Base-by-base conservation (phyloP, 1,284 basidiomycete species). In the Ceratobasidium sp. region DNA sequence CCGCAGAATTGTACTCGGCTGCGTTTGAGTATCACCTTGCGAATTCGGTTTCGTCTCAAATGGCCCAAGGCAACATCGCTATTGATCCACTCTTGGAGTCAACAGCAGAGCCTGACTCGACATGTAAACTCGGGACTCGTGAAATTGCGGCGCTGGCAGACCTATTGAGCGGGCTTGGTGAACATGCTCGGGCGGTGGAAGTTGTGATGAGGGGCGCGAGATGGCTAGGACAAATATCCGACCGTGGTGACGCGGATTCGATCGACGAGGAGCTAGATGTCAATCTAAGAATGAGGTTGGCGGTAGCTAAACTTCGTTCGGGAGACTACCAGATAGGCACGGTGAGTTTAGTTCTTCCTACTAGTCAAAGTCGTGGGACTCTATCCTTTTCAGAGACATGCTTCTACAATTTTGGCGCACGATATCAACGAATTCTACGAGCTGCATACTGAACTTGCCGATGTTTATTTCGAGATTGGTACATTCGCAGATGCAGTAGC, bases 271-370 rank as follows among this genome's bases (percentile, higher is more conserved):
- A 87, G 3, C 86, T 99, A 63, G 95, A 97, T 81, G 88, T 93
- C 4, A 95, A 95, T 80, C 90, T 97, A 2, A 87, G 97, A 66
- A 92, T 97, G 83, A 89, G 96, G n/a, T 86, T 99, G 1, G 96
- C 95, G 0, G 88, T 98, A 33, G 91, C 95, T 0, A 89, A 97
- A 71, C 91, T 98, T 46, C 94, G 92, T 83, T 88, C 95, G 84
- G 94, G 94, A 0, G 91, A 97, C 78, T 84, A 90, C 13, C 91
- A 93, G 0, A 96, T 97, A 84, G 96, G 94, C 5, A 92, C 93
- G 87, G 95, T 95, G 71, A 67, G 4, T 13, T 18, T 39, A 40
- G n/a, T n/a, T n/a, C n/a, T 33, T 33, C 4, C 33, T 33, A 33
- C 33, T 33, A 33, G 1, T 33, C 4, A 33, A 4, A 33, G 33